phyloP scores from a whole-genome alignment of 768 basidiomycete species.

The Russula ochroleuca region DNA sequence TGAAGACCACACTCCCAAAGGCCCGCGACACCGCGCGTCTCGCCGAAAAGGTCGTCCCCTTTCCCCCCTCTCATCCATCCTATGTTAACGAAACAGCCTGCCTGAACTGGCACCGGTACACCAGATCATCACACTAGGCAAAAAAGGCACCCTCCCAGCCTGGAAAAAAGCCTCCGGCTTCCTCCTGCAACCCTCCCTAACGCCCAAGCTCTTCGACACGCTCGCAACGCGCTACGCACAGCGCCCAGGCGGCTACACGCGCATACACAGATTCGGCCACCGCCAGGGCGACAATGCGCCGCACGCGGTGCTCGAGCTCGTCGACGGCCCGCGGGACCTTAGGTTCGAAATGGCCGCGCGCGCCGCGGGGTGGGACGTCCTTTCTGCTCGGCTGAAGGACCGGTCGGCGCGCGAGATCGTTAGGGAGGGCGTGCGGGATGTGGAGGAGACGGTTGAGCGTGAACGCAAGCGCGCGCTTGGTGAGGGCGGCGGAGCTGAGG shows the following conservation, averaged over 20 bases:
- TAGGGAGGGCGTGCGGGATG: slow-evolving; percentile 46
- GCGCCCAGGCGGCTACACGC: slow-evolving; percentile 91
- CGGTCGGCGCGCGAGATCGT: slow-evolving; percentile 46
- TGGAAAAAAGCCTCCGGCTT: slow-evolving; percentile 71
- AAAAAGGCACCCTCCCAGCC: slow-evolving; percentile 71
- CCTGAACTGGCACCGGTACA: not conserved
- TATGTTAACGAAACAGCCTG: not conserved
- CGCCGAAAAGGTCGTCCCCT: slow-evolving; percentile 78
- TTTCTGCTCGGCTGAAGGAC: slow-evolving; percentile 50
- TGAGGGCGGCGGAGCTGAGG: slow-evolving; percentile 31
- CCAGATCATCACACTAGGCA: slow-evolving; percentile 89
- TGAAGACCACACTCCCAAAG: slow-evolving; percentile 93
- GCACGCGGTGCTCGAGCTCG: slow-evolving; percentile 86
- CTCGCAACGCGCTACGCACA: slow-evolving; percentile 75
- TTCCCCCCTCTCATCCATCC: not conserved
- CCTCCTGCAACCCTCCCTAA: slow-evolving; percentile 62
- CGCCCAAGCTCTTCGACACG: slow-evolving; percentile 80
- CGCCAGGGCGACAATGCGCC: slow-evolving; percentile 92
- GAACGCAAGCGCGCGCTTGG: slow-evolving; percentile 41
- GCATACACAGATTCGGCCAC: slow-evolving; percentile 88
- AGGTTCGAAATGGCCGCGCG: slow-evolving; percentile 86
- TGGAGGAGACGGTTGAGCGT: slow-evolving; percentile 44
- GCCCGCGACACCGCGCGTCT: slow-evolving; percentile 87
- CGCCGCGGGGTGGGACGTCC: slow-evolving; percentile 79
- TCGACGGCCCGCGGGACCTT: slow-evolving; percentile 88